Evolutionary conservation across 805 yeast species (phyloP).

Genomic region (Lipomyces japonicus): DNA sequence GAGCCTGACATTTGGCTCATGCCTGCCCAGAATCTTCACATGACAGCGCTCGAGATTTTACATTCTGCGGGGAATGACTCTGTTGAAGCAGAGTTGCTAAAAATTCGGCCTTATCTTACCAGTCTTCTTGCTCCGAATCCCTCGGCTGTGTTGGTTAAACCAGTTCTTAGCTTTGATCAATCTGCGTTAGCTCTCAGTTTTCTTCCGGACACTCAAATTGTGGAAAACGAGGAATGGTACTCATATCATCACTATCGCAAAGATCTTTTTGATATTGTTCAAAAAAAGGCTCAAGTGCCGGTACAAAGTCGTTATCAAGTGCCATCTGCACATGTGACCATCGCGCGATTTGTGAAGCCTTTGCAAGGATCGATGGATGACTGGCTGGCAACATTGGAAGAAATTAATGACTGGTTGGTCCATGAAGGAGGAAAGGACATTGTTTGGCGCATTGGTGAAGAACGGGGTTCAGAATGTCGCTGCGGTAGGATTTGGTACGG

Average conservation of each 20-base stretch:
- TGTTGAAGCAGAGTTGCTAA: slow-evolving; percentile 1
- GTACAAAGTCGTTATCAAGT: slow-evolving; percentile 27
- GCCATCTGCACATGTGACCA: slow-evolving; percentile 31
- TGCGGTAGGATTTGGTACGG: slow-evolving; percentile 32
- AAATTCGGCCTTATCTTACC: slow-evolving; percentile 10
- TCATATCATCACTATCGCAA: slow-evolving; percentile 26
- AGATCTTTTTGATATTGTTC: slow-evolving; percentile 15
- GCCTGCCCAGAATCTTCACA: slow-evolving; percentile 30
- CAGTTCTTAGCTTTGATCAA: slow-evolving; percentile 22
- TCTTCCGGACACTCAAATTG: slow-evolving; percentile 10
- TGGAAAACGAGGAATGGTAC: slow-evolving; percentile 14
- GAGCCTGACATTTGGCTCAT: slow-evolving; percentile 25
- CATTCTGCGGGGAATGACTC: slow-evolving; percentile 18
- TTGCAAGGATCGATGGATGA: slow-evolving; percentile 8
- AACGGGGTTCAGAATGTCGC: slow-evolving; percentile 22
- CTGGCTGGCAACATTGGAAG: slow-evolving; percentile 21
- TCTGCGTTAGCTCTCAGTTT: slow-evolving; percentile 25
- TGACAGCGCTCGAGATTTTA: slow-evolving; percentile 25
- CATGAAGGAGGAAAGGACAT: background rate
- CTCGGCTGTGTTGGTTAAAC: slow-evolving; percentile 21
- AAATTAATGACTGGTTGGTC: slow-evolving; percentile 19
- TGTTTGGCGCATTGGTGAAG: slow-evolving; percentile 25
- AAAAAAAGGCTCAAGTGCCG: slow-evolving; percentile 9
- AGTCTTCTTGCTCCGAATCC: slow-evolving; percentile 18
- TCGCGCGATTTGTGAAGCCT: slow-evolving; percentile 27